Evolutionary conservation across 2,329 filamentous ascomycete species (phyloP).

Genomic region (Monosporascus ibericus): DNA sequence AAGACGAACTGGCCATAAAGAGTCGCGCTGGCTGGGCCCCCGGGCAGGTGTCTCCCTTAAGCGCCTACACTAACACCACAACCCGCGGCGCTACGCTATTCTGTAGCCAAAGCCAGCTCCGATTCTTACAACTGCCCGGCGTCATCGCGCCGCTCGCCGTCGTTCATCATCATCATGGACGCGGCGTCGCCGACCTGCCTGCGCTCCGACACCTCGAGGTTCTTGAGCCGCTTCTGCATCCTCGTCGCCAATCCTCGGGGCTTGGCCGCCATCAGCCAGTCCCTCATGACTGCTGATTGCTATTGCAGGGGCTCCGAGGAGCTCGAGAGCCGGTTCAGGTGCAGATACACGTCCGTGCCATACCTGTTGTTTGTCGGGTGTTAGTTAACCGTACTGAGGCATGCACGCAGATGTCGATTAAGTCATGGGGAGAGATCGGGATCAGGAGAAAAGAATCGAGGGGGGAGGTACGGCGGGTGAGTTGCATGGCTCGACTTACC

Average conservation of each 20-base stretch:
- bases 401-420: too few relatives aligned
- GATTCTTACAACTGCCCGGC: background rate
- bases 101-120: too few relatives aligned
- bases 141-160: background rate
- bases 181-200: slow-evolving; percentile 84
- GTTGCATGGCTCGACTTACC: slow-evolving; percentile 51
- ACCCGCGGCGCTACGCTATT: too few relatives aligned
- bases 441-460: slow-evolving; percentile 2
- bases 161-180: slow-evolving; percentile 24
- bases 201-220: slow-evolving; percentile 73
- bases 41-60: too few relatives aligned
- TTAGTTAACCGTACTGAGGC: too few relatives aligned
- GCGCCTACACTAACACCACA: too few relatives aligned
- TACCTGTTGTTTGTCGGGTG: slow-evolving; percentile 52
- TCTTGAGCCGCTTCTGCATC: slow-evolving; percentile 64
- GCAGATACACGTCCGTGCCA: slow-evolving; percentile 96
- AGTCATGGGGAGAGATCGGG: background rate
- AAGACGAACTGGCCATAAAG: too few relatives aligned
- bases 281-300: slow-evolving; percentile 84
- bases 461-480: background rate
- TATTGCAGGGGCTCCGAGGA: slow-evolving; percentile 97
- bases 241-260: slow-evolving; percentile 61
- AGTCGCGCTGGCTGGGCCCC: too few relatives aligned
- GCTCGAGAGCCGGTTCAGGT: slow-evolving; percentile 90
- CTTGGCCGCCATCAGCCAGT: slow-evolving; percentile 36